Evolutionary conservation across 2,329 filamentous ascomycete genomes (phyloP), one percentile per base, ranked within the genome.

Genomic region (Curvularia spicifera): DNA sequence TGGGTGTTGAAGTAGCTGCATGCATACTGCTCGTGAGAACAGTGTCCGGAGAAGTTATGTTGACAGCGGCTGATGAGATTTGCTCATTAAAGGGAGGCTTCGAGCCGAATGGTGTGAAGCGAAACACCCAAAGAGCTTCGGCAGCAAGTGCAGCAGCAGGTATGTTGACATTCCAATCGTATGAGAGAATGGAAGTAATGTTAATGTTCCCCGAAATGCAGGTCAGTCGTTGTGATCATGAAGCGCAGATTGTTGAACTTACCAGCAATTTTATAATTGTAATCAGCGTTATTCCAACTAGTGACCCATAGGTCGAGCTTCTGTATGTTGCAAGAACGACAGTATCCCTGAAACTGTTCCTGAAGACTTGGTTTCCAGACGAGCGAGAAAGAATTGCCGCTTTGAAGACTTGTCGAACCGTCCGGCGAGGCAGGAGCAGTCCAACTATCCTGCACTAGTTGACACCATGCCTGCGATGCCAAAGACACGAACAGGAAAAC

Each of bases 241-340:
- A 37, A 18, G 15, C 15, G 15, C 15, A 37, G 35, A 8, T 37
- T 18, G 5, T 18, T 37, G 35, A 37, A 18, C 63, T 54, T 13
- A 61, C 60, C 55, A 51, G 51, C 61, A 53, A 66, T 59, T 39
- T 63, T 66, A 26, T 54, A 60, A 3, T 39, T 53, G 48, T 60
- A 64, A 28, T 53, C 55, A 18, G 44, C 47, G 3, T 53, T 50
- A 13, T 51, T 56, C 42, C 58, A 60, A 51, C 56, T 64, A n/a
- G 59, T 64, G 15, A 66, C 49, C 61, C 64, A 66, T 2, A 64
- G 53, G 50, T 66, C 64, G 15, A 66, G 56, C 33, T 58, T 64
- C 22, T 18, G 52, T 43, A 44, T 49, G 56, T 64, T 24, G 35
- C 61, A 64, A 13, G 31, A 58, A 13, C 42, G 45, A 37, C 60